Percentiles rank a stretch among this genome's conserved stretches.
Evolutionary conservation across 768 basidiomycete species (phyloP).

Genomic region (Cyathus striatus): DNA sequence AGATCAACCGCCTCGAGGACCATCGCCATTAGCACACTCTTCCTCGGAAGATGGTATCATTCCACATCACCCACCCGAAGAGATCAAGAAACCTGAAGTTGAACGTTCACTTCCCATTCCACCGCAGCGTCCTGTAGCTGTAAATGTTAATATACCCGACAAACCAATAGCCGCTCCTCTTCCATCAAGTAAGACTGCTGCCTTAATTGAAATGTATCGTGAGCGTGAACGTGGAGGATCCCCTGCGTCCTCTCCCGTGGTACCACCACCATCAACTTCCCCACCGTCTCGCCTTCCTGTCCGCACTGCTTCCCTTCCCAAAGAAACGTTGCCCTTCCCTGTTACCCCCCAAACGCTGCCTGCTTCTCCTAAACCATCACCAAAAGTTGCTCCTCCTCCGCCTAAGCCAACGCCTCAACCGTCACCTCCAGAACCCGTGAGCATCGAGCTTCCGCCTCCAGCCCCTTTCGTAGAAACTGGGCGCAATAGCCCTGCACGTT

Average conservation of each 20-base stretch:
- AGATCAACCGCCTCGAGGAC: slow-evolving; percentile 7
- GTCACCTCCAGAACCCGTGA: slow-evolving; percentile 21
- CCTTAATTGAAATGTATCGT: slow-evolving; percentile 83
- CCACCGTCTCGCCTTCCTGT: slow-evolving; percentile 37
- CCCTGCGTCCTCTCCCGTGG: slow-evolving; percentile 16
- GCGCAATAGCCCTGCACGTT: slow-evolving; percentile 63
- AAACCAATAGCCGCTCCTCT: slow-evolving; percentile 9
- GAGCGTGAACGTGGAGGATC: slow-evolving; percentile 54
- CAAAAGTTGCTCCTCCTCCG: slow-evolving; percentile 13
- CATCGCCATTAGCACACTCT: slow-evolving; percentile 1
- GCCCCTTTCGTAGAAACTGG: slow-evolving; percentile 41
- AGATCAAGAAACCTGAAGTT: slow-evolving; percentile 1
- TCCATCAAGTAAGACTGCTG: slow-evolving; percentile 58
- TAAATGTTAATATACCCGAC: slow-evolving; percentile 12
- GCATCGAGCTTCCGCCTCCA: slow-evolving; percentile 26
- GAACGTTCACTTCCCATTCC: slow-evolving; percentile 4
- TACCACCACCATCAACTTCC: slow-evolving; percentile 26
- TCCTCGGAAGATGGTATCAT: neutral
- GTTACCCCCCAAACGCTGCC: slow-evolving; percentile 8
- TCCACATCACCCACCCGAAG: neutral
- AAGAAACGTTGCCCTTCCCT: slow-evolving; percentile 9
- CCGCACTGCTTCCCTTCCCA: slow-evolving; percentile 18
- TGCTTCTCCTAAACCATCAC: slow-evolving; percentile 18
- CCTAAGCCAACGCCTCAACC: slow-evolving; percentile 13
- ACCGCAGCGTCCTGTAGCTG: slow-evolving; percentile 1